Conservation (phyloP, 108 stramenopile species). For the Discostella pseudostelligera region DNA sequence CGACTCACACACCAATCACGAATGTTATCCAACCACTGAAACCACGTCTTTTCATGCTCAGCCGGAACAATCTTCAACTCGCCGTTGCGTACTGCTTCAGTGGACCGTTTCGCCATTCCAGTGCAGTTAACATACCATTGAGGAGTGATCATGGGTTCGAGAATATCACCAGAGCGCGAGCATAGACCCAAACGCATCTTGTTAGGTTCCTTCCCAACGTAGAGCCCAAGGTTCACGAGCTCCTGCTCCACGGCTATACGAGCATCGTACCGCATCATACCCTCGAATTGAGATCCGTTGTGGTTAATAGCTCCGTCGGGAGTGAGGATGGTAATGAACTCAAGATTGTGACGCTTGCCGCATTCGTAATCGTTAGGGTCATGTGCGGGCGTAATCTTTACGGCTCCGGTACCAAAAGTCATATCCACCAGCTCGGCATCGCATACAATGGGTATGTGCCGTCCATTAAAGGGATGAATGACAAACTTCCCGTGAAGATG, state of each 20-base stretch:
- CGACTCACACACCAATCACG: constrained; percentile 98
- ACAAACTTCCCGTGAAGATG: constrained; percentile 96
- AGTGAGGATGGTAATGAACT: constrained; percentile 90
- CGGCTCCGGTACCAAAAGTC: constrained; percentile 98
- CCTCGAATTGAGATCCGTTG: constrained; percentile 87
- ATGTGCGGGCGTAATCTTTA: constrained; percentile 99
- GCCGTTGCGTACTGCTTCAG: constrained; percentile 93
- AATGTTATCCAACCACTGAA: constrained; percentile 97
- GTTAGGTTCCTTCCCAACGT: constrained; percentile 93
- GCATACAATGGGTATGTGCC: constrained; percentile 91
- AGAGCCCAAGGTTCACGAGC: constrained; percentile 91
- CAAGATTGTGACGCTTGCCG: constrained; percentile 93
- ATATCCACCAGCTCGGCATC: constrained; percentile 96
- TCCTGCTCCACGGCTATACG: constrained; percentile 94
- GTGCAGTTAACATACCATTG: constrained; percentile 99
- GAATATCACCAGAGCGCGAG: constrained; percentile 96
- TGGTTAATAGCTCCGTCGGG: constrained; percentile 93
- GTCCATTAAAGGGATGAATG: constrained; percentile 95
- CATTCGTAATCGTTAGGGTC: constrained; percentile 99
- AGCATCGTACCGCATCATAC: constrained; percentile 98
- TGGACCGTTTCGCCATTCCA: constrained; percentile 91
- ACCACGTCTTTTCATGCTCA: constrained; percentile 96
- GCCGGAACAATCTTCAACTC: constrained; percentile 92
- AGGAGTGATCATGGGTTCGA: constrained; percentile 99
- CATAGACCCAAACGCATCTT: constrained; percentile 97